phyloP scores from a whole-genome alignment of 1,284 basidiomycete genomes.

The Boletellus dicymbophilus region DNA sequence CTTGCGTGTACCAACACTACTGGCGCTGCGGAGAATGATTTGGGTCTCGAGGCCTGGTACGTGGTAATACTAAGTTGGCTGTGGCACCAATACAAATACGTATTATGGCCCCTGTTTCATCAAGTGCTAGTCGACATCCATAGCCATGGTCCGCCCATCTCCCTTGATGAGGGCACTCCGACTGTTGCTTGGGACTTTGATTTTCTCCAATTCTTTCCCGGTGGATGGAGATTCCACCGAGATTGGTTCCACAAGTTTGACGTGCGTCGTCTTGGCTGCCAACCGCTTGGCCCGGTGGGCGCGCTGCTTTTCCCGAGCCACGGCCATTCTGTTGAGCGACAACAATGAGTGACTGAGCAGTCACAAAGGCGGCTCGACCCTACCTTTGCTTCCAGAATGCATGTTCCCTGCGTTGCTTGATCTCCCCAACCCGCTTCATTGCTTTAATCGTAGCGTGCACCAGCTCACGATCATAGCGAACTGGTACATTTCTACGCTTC shows the following conservation, averaged over 20 bases:
- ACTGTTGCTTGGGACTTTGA: slow-evolving; percentile 72
- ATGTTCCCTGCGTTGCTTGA: slow-evolving; percentile 88
- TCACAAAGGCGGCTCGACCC: slow-evolving; percentile 21
- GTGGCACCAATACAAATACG: slow-evolving; percentile 18
- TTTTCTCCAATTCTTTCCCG: slow-evolving; percentile 70
- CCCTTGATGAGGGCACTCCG: slow-evolving; percentile 75
- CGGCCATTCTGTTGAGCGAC: slow-evolving; percentile 67
- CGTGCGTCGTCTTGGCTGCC: slow-evolving; percentile 55
- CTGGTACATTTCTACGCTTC: slow-evolving; percentile 97
- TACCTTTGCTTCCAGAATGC: slow-evolving; percentile 98
- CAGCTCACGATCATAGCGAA: slow-evolving; percentile 96
- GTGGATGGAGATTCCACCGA: slow-evolving; percentile 43
- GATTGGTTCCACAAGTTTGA: slow-evolving; percentile 76
- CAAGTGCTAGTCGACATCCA: slow-evolving; percentile 68
- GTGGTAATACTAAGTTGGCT: no score
- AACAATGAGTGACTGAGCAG: slow-evolving; percentile 3
- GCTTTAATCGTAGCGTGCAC: slow-evolving; percentile 95
- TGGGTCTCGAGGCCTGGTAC: slow-evolving; percentile 3
- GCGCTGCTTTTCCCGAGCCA: slow-evolving; percentile 70
- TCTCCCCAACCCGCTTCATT: slow-evolving; percentile 95
- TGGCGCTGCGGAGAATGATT: slow-evolving; percentile 4
- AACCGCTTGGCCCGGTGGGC: slow-evolving; percentile 67
- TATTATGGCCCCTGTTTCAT: background rate
- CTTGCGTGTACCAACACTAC: slow-evolving; percentile 2
- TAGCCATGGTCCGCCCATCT: slow-evolving; percentile 78